These are phyloP conservation scores for Aquilaria yunnanensis DNA, from an alignment of 345 rosid species.

Conservation along the genomic window DNA sequence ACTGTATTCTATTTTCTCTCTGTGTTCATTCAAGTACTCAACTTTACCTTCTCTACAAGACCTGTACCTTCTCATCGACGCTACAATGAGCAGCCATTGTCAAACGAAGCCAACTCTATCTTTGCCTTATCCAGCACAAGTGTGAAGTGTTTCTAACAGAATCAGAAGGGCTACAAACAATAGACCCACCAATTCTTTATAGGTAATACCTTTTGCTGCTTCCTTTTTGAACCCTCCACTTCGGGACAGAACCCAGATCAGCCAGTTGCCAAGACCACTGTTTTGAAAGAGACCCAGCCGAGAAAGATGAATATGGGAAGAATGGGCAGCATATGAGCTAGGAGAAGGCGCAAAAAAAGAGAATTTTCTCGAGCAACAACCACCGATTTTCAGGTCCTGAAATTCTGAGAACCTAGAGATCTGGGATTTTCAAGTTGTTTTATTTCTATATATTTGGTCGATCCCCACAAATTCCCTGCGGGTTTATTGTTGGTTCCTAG, in stretches of 20 bases:
- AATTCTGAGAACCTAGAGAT: conserved; percentile 91
- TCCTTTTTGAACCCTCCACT: not conserved
- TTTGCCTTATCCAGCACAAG: conserved; percentile 20
- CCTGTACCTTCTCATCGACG: conserved; percentile 17
- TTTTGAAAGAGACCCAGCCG: conserved; percentile 16
- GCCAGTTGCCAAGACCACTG: conserved; percentile 35
- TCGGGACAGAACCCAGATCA: conserved; percentile 13
- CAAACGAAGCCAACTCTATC: conserved; percentile 18
- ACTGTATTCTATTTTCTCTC: conserved; percentile 5
- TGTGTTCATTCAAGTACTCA: conserved; percentile 17
- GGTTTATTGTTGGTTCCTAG: conserved; percentile 19
- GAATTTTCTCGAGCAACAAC: conserved; percentile 51
- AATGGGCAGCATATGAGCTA: conserved; percentile 25
- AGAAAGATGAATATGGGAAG: conserved; percentile 23
- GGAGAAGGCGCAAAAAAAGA: conserved; percentile 15
- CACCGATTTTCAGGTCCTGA: conserved; percentile 27
- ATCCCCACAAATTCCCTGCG: conserved; percentile 45
- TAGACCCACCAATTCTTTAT: conserved; percentile 14
- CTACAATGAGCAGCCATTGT: conserved; percentile 23
- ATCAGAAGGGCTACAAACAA: conserved; percentile 17
- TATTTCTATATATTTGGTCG: conserved; percentile 20
- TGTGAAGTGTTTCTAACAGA: conserved; percentile 20
- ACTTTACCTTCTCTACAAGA: conserved; percentile 18
- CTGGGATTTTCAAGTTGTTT: conserved; percentile 36
- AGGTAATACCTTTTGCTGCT: conserved; percentile 13